A percentile compares a stretch with the other conserved stretches of the same genome.
Evolutionary conservation across 164 flowering plant genomes (phyloP).

Genomic region (Vitis rupestris): DNA sequence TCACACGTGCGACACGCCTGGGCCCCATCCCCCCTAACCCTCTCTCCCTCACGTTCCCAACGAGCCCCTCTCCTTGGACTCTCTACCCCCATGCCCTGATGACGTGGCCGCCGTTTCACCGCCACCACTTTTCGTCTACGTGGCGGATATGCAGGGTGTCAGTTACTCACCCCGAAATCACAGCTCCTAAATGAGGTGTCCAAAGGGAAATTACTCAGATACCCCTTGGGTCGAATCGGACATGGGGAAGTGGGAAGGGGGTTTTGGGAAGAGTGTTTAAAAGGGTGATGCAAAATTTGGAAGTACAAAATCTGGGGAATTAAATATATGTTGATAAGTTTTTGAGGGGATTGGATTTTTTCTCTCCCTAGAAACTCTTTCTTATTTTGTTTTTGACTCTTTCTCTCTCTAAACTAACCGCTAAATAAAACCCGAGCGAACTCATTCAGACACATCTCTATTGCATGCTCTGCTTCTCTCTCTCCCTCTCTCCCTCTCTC

Average conservation of each 20-base stretch:
- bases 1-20: slow-evolving; percentile 11
- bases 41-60: slow-evolving; percentile 5
- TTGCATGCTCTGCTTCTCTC: slow-evolving; percentile 23
- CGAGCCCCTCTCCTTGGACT: neutral
- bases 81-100: neutral
- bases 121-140: slow-evolving; percentile 1
- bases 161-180: neutral
- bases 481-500: slow-evolving; percentile 5
- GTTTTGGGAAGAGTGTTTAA: too few relatives aligned
- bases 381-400: neutral
- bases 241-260: too few relatives aligned
- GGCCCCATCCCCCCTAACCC: neutral
- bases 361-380: too few relatives aligned
- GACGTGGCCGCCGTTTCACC: neutral
- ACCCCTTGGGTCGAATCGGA: too few relatives aligned
- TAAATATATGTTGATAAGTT: too few relatives aligned
- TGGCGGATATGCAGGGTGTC: slow-evolving; percentile 13
- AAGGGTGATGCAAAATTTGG: too few relatives aligned
- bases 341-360: too few relatives aligned
- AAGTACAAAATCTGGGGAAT: too few relatives aligned
- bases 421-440: slow-evolving; percentile 24
- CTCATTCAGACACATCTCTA: slow-evolving; percentile 17
- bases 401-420: slow-evolving; percentile 15
- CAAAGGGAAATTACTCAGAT: too few relatives aligned
- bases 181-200: neutral